phyloP scores from a whole-genome alignment of 495 filamentous ascomycete species.

The Penicillium pancosmium region DNA sequence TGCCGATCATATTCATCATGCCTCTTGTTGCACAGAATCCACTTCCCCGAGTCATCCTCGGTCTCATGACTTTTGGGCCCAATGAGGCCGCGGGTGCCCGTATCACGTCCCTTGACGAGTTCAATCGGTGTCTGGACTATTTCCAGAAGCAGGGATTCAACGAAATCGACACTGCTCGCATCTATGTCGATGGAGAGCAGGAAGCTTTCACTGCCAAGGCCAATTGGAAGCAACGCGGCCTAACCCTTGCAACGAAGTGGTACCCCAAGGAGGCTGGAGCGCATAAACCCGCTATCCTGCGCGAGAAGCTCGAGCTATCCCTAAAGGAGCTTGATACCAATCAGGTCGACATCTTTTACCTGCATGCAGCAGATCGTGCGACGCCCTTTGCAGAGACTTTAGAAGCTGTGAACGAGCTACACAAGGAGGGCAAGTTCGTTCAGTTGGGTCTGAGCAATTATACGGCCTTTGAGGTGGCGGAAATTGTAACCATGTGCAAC shows the following conservation, averaged over 20 bases:
- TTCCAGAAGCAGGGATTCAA: conserved; percentile 75
- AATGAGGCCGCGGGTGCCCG: conserved; percentile 59
- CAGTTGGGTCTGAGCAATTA: conserved; percentile 82
- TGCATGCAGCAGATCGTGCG: conserved; percentile 82
- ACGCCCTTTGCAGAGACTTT: conserved; percentile 82
- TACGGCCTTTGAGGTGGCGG: conserved; percentile 88
- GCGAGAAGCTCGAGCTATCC: conserved; percentile 62
- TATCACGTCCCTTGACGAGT: conserved; percentile 69
- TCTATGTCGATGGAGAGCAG: conserved; percentile 74
- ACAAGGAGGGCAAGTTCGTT: conserved; percentile 88
- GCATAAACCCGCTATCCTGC: conserved; percentile 63
- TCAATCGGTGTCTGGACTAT: conserved; percentile 64
- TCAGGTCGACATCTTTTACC: conserved; percentile 83
- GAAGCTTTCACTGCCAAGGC: conserved; percentile 80
- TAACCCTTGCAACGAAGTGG: conserved; percentile 83
- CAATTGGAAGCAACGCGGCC: conserved; percentile 77
- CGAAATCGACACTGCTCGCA: conserved; percentile 78
- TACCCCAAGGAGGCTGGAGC: conserved; percentile 63
- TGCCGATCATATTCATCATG: conserved; percentile 36
- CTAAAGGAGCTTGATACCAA: conserved; percentile 75
- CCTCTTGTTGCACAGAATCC: conserved; percentile 56
- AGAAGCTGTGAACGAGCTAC: conserved; percentile 73
- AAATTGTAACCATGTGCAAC: conserved; percentile 81
- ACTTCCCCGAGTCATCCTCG: conserved; percentile 59
- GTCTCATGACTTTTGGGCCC: conserved; percentile 64